phyloP scores from a whole-genome alignment of 768 basidiomycete species.

The Agaricus subrufescens region DNA sequence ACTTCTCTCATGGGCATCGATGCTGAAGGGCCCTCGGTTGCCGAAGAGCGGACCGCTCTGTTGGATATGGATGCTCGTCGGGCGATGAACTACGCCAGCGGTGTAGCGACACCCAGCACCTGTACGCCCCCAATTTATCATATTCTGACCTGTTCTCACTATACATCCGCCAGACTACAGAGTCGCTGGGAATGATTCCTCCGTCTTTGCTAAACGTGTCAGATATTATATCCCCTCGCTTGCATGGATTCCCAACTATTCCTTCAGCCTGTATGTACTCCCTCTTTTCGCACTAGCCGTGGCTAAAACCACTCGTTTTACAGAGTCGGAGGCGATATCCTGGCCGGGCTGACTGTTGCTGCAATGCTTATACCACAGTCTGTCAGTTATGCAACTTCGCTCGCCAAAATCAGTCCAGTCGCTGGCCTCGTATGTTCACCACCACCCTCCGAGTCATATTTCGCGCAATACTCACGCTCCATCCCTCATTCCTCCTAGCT shows the following conservation, averaged over 20 bases:
- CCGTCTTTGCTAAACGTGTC: slow-evolving; percentile 41
- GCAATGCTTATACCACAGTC: slow-evolving; percentile 84
- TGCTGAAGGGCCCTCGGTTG: slow-evolving; percentile 15
- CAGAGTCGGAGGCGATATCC: slow-evolving; percentile 52
- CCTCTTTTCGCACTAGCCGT: background rate
- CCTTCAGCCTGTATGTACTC: slow-evolving; percentile 52
- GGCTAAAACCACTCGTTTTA: background rate
- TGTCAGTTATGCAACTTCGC: slow-evolving; percentile 86
- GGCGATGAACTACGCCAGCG: slow-evolving; percentile 20
- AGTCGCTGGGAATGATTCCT: slow-evolving; percentile 17
- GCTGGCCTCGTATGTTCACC: slow-evolving; percentile 67
- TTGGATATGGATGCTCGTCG: slow-evolving; percentile 23
- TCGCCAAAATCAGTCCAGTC: slow-evolving; percentile 81
- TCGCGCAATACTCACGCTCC: background rate
- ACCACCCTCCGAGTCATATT: background rate
- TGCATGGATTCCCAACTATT: slow-evolving; percentile 78
- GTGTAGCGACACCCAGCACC: slow-evolving; percentile 16
- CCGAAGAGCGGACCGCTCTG: slow-evolving; percentile 28
- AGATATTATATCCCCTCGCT: slow-evolving; percentile 77
- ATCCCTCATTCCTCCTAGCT: slow-evolving; percentile 40
- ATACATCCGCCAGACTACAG: background rate
- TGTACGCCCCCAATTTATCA: slow-evolving; percentile 2
- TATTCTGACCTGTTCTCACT: background rate
- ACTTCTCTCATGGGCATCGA: slow-evolving; percentile 35
- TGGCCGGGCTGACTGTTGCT: slow-evolving; percentile 83